These are phyloP conservation scores for Arxiozyma telluris DNA, from an alignment of 1,139 yeast species.

Conservation along the genomic window DNA sequence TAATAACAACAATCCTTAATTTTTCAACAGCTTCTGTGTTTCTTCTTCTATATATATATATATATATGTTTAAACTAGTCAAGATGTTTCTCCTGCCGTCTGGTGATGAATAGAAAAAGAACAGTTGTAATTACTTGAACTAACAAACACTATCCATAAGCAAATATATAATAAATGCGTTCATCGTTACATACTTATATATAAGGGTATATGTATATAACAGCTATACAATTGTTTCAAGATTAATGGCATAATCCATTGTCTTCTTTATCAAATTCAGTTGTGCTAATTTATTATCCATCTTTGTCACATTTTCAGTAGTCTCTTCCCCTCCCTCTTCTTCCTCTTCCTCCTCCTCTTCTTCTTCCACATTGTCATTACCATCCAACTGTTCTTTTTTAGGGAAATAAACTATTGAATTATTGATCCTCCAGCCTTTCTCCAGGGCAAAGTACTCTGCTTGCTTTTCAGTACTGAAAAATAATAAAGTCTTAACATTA, in stretches of 20 bases:
- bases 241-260: conserved; percentile 26
- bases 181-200: neutral
- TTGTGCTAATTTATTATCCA: neutral
- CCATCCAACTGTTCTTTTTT: conserved; percentile 13
- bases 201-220: neutral
- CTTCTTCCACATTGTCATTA: neutral
- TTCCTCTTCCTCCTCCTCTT: conserved; percentile 2
- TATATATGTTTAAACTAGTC: no score
- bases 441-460: conserved; percentile 51
- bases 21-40: neutral
- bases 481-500: conserved; percentile 74
- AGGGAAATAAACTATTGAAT: conserved; percentile 54
- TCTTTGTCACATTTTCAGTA: neutral
- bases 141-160: neutral
- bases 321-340: conserved; percentile 6
- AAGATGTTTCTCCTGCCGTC: no score
- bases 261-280: conserved; percentile 23
- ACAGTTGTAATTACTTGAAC: no score
- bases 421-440: conserved; percentile 54
- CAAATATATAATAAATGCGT: neutral
- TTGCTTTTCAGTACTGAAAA: conserved; percentile 60
- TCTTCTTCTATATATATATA: no score
- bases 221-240: conserved; percentile 28
- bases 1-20: neutral
- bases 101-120: no score